phyloP scores from a whole-genome alignment of 23 red algal species.

The Gracilaria vermiculophylla region DNA sequence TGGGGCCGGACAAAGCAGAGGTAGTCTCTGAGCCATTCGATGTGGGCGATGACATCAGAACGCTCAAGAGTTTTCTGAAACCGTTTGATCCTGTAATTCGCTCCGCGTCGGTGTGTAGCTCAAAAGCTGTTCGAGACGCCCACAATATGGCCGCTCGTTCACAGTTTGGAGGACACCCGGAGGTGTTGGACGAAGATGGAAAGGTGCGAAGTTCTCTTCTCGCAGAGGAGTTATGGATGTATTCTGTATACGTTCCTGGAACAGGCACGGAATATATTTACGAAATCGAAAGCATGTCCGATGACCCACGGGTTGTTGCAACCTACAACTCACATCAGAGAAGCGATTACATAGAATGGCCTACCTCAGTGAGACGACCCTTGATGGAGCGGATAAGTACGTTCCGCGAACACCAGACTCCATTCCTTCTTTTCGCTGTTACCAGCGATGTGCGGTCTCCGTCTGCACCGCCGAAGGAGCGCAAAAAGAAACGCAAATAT shows the following conservation, averaged over 20 bases:
- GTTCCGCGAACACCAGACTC: conserved; percentile 45
- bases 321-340: neutral
- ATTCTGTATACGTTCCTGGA: conserved; percentile 46
- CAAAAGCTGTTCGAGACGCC: conserved; percentile 43
- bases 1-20: neutral
- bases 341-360: neutral
- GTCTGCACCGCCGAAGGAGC: neutral
- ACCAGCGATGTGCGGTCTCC: neutral
- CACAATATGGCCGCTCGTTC: conserved; percentile 45
- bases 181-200: conserved; percentile 43
- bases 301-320: neutral
- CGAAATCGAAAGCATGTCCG: conserved; percentile 38
- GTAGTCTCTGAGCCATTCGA: neutral
- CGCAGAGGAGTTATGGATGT: conserved; percentile 67
- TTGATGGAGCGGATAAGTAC: conserved; percentile 14
- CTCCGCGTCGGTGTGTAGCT: conserved; percentile 51
- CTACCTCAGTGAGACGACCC: neutral
- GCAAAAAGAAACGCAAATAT: neutral
- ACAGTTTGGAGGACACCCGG: conserved; percentile 37
- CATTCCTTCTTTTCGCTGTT: conserved; percentile 42
- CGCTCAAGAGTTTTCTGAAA: conserved; percentile 26
- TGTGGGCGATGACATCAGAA: conserved; percentile 36
- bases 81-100: conserved; percentile 48
- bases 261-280: neutral
- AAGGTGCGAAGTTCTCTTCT: conserved; percentile 24